Evolutionary conservation across 306 rosid species (phyloP).

Genomic region (Oxytropis ochrocephala): DNA sequence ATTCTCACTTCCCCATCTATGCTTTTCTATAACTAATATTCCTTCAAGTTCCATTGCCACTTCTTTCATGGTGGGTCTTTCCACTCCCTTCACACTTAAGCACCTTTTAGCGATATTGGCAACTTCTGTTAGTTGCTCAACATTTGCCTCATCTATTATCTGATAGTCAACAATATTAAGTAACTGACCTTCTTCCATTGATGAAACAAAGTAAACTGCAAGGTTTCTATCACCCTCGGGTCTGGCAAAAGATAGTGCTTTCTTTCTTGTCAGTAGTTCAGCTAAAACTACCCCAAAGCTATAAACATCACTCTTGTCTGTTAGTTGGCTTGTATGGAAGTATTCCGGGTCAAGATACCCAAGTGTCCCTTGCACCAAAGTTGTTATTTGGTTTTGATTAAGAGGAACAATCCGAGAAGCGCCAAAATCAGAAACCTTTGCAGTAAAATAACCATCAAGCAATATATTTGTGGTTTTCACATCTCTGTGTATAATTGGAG

Average conservation of each 20-base stretch:
- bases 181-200: slow-evolving; percentile 26
- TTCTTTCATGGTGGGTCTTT: slow-evolving; percentile 19
- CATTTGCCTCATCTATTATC: slow-evolving; percentile 14
- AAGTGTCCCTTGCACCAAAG: too few species aligned
- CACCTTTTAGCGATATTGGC: slow-evolving; percentile 30
- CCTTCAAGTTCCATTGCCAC: slow-evolving; percentile 44
- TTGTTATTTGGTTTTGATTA: slow-evolving; percentile 23
- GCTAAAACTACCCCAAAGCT: slow-evolving; percentile 8
- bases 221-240: slow-evolving; percentile 28
- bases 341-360: too few species aligned
- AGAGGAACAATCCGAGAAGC: slow-evolving; percentile 47
- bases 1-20: neutral
- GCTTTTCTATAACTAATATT: slow-evolving; percentile 10
- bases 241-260: slow-evolving; percentile 23
- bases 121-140: slow-evolving; percentile 31
- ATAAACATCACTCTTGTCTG: too few species aligned
- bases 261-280: slow-evolving; percentile 34
- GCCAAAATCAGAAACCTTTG: slow-evolving; percentile 52
- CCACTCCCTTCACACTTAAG: slow-evolving; percentile 35
- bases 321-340: too few species aligned
- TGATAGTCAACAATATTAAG: slow-evolving; percentile 26
- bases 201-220: slow-evolving; percentile 22
- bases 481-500: slow-evolving; percentile 49
- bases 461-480: slow-evolving; percentile 45
- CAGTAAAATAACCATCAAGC: slow-evolving; percentile 19